Percentiles rank a stretch among this genome's conserved stretches.
Conservation (phyloP, 2,329 filamentous ascomycete genomes). For the Torrubiellomyces zombiae region DNA sequence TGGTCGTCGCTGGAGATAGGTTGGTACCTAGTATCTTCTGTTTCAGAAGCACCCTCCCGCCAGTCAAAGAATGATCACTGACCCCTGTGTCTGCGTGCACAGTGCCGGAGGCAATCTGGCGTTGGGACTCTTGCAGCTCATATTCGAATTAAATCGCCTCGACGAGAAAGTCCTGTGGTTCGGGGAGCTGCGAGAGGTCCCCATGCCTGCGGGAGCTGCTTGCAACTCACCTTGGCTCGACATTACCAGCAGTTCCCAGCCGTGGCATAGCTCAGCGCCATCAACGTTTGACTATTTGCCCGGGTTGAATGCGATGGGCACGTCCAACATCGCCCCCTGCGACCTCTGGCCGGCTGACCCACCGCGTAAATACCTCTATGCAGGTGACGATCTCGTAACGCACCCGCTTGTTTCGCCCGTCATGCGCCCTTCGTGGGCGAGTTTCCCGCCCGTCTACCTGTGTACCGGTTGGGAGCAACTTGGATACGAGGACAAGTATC, state of each 20-base stretch:
- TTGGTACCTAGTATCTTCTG: slow-evolving; percentile 11
- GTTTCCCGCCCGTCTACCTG: slow-evolving; percentile 49
- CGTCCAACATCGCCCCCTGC: slow-evolving; percentile 23
- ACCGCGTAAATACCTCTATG: slow-evolving; percentile 36
- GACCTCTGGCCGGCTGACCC: slow-evolving; percentile 39
- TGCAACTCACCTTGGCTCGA: slow-evolving; percentile 57
- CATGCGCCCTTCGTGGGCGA: slow-evolving; percentile 40
- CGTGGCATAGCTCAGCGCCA: slow-evolving; percentile 11
- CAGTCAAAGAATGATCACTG: too few relatives aligned
- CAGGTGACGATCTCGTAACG: slow-evolving; percentile 32
- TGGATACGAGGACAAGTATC: slow-evolving; percentile 45
- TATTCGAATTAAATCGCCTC: slow-evolving; percentile 43
- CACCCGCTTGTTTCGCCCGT: slow-evolving; percentile 57
- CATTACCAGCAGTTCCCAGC: slow-evolving; percentile 36
- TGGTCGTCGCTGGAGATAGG: slow-evolving; percentile 59
- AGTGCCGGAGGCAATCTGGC: slow-evolving; percentile 59
- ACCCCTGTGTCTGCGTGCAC: slow-evolving; percentile 3
- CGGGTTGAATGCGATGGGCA: slow-evolving; percentile 23
- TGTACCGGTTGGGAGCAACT: slow-evolving; percentile 57
- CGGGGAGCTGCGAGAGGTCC: slow-evolving; percentile 38
- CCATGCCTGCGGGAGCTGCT: slow-evolving; percentile 49
- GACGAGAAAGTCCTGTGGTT: slow-evolving; percentile 39
- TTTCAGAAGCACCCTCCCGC: too few relatives aligned
- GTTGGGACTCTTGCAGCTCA: slow-evolving; percentile 48
- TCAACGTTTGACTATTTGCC: slow-evolving; percentile 26